Evolutionary conservation across 495 filamentous ascomycete species (phyloP).

Genomic region (Bombardia bombarda): DNA sequence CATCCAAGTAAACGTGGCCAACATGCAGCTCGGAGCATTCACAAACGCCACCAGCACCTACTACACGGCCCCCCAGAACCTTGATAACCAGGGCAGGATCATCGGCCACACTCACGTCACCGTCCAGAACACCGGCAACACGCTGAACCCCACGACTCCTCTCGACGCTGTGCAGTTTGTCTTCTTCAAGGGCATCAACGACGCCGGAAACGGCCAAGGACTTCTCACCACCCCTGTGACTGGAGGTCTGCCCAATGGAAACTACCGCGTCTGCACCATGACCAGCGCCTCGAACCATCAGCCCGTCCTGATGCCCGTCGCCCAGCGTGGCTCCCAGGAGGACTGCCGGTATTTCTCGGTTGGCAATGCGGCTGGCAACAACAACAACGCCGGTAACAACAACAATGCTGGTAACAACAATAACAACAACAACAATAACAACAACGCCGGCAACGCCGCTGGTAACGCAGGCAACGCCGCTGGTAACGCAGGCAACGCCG

Average conservation of each 20-base stretch:
- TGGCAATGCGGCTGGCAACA: constrained; percentile 9
- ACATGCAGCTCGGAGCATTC: constrained; percentile 58
- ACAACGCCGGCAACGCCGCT: constrained; percentile 3
- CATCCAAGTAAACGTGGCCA: constrained; percentile 49
- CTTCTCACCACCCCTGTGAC: constrained; percentile 45
- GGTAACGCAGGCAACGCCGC: constrained; percentile 5
- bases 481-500: background rate
- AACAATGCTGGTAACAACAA: constrained; percentile 7
- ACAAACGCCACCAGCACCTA: constrained; percentile 58
- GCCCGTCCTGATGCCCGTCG: constrained; percentile 70
- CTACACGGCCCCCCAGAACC: constrained; percentile 59
- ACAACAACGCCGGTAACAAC: constrained; percentile 11
- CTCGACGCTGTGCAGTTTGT: constrained; percentile 52
- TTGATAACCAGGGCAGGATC: constrained; percentile 45
- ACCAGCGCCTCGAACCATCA: constrained; percentile 63
- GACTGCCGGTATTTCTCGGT: constrained; percentile 61
- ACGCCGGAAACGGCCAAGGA: constrained; percentile 58
- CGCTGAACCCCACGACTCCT: constrained; percentile 40
- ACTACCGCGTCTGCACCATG: constrained; percentile 70
- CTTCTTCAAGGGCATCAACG: constrained; percentile 76
- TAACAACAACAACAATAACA: constrained; percentile 8
- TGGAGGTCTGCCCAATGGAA: constrained; percentile 57
- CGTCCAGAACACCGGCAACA: constrained; percentile 51
- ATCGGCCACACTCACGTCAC: constrained; percentile 70
- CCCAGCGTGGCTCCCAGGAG: constrained; percentile 65